A percentile compares a stretch with the other conserved stretches of the same genome.
These are phyloP conservation scores for Cladophialophora bantiana DNA, from an alignment of 2,329 filamentous ascomycete genomes.

Conservation along the genomic window DNA sequence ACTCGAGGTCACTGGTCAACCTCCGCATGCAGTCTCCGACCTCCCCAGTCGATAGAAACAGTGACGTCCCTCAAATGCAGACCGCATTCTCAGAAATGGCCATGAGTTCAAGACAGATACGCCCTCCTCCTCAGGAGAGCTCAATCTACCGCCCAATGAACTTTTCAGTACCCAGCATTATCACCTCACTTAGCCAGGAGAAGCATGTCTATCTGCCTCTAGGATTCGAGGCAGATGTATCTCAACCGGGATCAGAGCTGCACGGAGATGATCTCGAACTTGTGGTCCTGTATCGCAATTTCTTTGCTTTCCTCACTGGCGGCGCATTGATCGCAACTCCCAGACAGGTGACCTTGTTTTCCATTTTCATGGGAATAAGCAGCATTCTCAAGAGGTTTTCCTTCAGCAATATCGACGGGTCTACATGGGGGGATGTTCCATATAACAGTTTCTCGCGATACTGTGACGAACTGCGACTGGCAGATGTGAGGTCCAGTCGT, in stretches of 20 bases:
- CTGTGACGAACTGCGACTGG: slow-evolving; percentile 76
- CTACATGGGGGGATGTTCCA: slow-evolving; percentile 68
- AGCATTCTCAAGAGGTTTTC: slow-evolving; percentile 64
- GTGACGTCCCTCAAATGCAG: slow-evolving; percentile 45
- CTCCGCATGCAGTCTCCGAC: slow-evolving; percentile 31
- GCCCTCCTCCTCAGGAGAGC: slow-evolving; percentile 41
- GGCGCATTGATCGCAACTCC: slow-evolving; percentile 67
- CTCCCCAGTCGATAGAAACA: slow-evolving; percentile 21
- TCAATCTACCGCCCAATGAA: slow-evolving; percentile 39
- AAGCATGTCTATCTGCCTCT: slow-evolving; percentile 63
- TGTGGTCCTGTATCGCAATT: slow-evolving; percentile 66
- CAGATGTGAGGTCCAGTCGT: slow-evolving; percentile 79
- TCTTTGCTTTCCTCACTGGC: slow-evolving; percentile 69
- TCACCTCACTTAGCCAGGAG: slow-evolving; percentile 21
- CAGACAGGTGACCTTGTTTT: slow-evolving; percentile 62
- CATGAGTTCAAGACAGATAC: slow-evolving; percentile 44
- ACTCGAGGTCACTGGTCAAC: slow-evolving; percentile 50
- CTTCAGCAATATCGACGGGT: slow-evolving; percentile 68
- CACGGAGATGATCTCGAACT: slow-evolving; percentile 61
- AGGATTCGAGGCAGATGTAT: slow-evolving; percentile 60
- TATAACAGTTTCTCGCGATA: slow-evolving; percentile 63
- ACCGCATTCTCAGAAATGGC: slow-evolving; percentile 42
- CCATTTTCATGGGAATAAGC: slow-evolving; percentile 67
- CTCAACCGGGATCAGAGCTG: slow-evolving; percentile 45
- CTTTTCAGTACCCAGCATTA: slow-evolving; percentile 31